Evolutionary conservation across 2,329 filamentous ascomycete genomes (phyloP).

Genomic region (Fusarium robinianum): DNA sequence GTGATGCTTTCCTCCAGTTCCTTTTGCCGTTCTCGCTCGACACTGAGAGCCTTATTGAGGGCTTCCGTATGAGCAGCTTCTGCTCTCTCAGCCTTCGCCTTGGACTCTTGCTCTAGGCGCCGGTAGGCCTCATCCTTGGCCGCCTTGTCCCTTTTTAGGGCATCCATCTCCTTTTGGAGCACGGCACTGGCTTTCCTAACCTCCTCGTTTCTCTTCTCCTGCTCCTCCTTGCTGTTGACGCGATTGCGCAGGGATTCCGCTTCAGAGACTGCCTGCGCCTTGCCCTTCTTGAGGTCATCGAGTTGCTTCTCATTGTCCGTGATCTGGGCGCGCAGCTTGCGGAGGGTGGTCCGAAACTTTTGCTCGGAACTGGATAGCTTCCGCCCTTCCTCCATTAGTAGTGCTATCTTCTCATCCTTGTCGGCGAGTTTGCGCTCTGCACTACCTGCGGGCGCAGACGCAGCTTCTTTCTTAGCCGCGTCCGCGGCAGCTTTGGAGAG

Average conservation of each 20-base stretch:
- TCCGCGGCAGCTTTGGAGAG: slow-evolving; percentile 80
- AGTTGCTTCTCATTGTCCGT: slow-evolving; percentile 68
- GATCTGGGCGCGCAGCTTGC: slow-evolving; percentile 73
- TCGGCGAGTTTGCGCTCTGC: slow-evolving; percentile 80
- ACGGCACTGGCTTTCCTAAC: slow-evolving; percentile 59
- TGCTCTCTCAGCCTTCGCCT: slow-evolving; percentile 66
- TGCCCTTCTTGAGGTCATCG: slow-evolving; percentile 61
- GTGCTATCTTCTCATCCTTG: slow-evolving; percentile 86
- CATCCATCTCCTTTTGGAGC: slow-evolving; percentile 46
- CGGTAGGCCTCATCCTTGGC: slow-evolving; percentile 67
- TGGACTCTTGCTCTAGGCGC: slow-evolving; percentile 71
- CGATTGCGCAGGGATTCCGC: slow-evolving; percentile 51
- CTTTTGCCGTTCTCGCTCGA: slow-evolving; percentile 61
- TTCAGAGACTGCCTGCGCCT: slow-evolving; percentile 62
- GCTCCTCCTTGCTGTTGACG: slow-evolving; percentile 54
- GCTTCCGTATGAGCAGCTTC: slow-evolving; percentile 68
- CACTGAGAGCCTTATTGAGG: slow-evolving; percentile 68
- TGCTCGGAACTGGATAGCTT: slow-evolving; percentile 85
- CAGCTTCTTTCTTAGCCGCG: slow-evolving; percentile 69
- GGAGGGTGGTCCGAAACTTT: slow-evolving; percentile 80
- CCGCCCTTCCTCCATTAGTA: slow-evolving; percentile 90
- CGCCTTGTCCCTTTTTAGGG: slow-evolving; percentile 55
- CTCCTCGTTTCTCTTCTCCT: slow-evolving; percentile 58
- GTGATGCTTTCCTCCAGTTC: slow-evolving; percentile 61
- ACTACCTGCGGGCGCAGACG: slow-evolving; percentile 66